These are phyloP conservation scores for Botrytis aclada DNA, from an alignment of 2,329 filamentous ascomycete species.

Conservation along the genomic window DNA sequence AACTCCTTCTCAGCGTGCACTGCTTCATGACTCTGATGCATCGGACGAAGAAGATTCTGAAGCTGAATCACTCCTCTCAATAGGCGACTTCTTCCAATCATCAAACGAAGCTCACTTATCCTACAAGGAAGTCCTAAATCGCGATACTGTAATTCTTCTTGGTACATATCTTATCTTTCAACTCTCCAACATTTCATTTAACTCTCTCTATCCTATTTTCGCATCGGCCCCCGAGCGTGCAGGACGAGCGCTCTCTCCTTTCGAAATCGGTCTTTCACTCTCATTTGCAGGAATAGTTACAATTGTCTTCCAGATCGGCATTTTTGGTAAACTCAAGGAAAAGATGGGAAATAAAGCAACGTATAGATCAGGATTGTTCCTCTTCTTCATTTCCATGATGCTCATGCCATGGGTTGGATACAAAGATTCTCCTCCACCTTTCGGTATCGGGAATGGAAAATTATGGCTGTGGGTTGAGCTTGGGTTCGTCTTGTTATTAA, in stretches of 20 bases:
- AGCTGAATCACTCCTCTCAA: conserved; percentile 32
- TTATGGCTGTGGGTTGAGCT: conserved; percentile 76
- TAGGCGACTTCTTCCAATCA: conserved; percentile 39
- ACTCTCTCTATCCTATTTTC: conserved; percentile 92
- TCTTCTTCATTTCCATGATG: conserved; percentile 77
- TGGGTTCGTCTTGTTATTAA: conserved; percentile 76
- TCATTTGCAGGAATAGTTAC: conserved; percentile 82
- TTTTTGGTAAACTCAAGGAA: conserved; percentile 76
- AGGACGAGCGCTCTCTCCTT: conserved; percentile 71
- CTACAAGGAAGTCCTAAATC: conserved; percentile 64
- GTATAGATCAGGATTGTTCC: conserved; percentile 74
- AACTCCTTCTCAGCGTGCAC: conserved; percentile 35
- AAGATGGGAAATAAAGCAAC: conserved; percentile 81
- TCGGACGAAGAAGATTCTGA: conserved; percentile 44
- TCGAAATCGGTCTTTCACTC: conserved; percentile 80
- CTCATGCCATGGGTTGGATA: conserved; percentile 91
- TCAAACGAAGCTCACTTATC: conserved; percentile 48
- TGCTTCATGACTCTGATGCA: conserved; percentile 40
- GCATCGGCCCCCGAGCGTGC: conserved; percentile 71
- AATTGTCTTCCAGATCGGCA: conserved; percentile 83
- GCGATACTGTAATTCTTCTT: conserved; percentile 78
- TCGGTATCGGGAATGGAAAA: conserved; percentile 60
- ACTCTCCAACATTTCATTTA: conserved; percentile 90
- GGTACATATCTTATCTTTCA: conserved; percentile 90
- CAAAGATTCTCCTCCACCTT: conserved; percentile 53